phyloP scores from a whole-genome alignment of 2,329 filamentous ascomycete species.

The Scytalidium lignicola region DNA sequence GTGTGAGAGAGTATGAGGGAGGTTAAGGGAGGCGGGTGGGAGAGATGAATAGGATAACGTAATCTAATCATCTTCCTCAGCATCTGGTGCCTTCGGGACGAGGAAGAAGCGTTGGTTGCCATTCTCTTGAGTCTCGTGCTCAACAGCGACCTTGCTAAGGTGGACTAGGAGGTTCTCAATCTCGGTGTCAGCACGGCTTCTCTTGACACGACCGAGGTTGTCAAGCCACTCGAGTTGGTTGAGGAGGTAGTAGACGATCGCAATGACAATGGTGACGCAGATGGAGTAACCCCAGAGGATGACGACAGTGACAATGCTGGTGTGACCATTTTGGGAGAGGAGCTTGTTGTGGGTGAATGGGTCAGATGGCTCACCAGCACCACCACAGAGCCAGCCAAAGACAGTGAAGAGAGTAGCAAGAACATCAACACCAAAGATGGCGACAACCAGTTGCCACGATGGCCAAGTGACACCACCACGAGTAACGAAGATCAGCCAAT shows the following conservation, averaged over 20 bases:
- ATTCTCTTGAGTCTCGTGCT: slow-evolving; percentile 49
- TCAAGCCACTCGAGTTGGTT: slow-evolving; percentile 54
- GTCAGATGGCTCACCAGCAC: slow-evolving; percentile 31
- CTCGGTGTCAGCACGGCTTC: slow-evolving; percentile 54
- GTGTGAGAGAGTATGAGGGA: too few relatives aligned
- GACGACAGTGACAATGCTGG: slow-evolving; percentile 55
- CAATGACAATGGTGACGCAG: slow-evolving; percentile 59
- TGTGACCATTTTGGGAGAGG: slow-evolving; percentile 35
- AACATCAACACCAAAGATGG: slow-evolving; percentile 67
- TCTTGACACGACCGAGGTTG: slow-evolving; percentile 58
- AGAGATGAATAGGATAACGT: background rate
- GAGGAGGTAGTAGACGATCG: slow-evolving; percentile 59
- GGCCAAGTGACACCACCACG: slow-evolving; percentile 68
- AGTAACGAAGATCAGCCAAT: slow-evolving; percentile 76
- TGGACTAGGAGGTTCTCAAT: slow-evolving; percentile 63
- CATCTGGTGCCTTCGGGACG: slow-evolving; percentile 21
- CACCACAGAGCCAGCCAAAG: slow-evolving; percentile 67
- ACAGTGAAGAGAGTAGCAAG: slow-evolving; percentile 68
- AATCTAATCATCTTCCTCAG: slow-evolving; percentile 28
- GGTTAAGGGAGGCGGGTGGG: too few relatives aligned
- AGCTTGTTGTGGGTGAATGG: slow-evolving; percentile 30
- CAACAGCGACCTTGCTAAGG: slow-evolving; percentile 58
- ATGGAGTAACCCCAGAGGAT: slow-evolving; percentile 63
- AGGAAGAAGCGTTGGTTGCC: slow-evolving; percentile 24
- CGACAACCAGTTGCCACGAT: slow-evolving; percentile 67